phyloP scores from a whole-genome alignment of 345 rosid species.

The Brassica nigra region DNA sequence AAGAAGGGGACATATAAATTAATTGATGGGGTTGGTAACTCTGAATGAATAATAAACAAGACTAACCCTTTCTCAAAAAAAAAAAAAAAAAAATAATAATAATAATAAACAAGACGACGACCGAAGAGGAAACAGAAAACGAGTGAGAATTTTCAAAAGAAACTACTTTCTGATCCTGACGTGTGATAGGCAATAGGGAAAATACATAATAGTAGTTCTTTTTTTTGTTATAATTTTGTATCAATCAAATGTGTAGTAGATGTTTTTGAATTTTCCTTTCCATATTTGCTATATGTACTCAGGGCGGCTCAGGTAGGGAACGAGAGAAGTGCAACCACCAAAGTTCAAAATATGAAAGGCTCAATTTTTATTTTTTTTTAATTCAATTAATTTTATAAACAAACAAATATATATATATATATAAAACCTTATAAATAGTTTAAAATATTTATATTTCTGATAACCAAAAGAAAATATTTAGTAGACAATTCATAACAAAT shows the following conservation, averaged over 20 bases:
- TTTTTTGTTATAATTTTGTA: neutral
- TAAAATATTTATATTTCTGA: too few species aligned
- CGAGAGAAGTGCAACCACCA: too few species aligned
- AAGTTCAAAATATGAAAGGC: too few species aligned
- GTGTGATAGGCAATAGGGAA: neutral
- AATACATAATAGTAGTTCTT: neutral
- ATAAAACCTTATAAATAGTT: too few species aligned
- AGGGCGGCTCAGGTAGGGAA: too few species aligned
- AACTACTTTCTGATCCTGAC: neutral
- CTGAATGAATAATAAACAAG: neutral
- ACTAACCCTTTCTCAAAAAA: too few species aligned
- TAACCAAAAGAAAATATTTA: too few species aligned
- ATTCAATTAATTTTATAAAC: too few species aligned
- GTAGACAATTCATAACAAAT: too few species aligned
- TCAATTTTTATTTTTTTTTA: too few species aligned
- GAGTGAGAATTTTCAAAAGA: slow-evolving; percentile 11
- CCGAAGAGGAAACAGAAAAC: slow-evolving; percentile 16
- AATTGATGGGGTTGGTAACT: neutral
- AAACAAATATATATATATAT: too few species aligned
- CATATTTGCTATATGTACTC: neutral
- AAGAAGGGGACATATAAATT: slow-evolving; percentile 6
- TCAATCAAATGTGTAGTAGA: neutral
- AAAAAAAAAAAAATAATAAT: too few species aligned
- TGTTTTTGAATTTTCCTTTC: neutral
- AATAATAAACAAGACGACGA: slow-evolving; percentile 12